phyloP scores from a whole-genome alignment of 139 green algal genomes.

The Pseudopediastrum boryanum region DNA sequence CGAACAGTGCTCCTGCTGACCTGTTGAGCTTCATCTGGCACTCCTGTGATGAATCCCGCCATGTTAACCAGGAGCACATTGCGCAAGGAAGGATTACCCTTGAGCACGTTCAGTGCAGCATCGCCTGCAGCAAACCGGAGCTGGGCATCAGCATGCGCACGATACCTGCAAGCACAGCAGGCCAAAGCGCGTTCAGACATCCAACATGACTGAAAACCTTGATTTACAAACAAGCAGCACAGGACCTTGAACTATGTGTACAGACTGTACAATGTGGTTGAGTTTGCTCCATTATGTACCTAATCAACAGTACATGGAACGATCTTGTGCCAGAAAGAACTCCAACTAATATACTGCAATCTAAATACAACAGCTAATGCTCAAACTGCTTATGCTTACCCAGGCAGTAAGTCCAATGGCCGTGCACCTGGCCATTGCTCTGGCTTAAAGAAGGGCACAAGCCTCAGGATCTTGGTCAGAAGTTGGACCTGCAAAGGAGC shows the following conservation, averaged over 20 bases:
- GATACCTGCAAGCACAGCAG: conserved; percentile 42
- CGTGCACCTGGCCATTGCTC: conserved; percentile 24
- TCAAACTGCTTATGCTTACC: conserved; percentile 34
- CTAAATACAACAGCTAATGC: background rate
- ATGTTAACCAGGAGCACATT: conserved; percentile 64
- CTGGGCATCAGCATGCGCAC: conserved; percentile 36
- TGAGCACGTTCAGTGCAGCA: conserved; percentile 62
- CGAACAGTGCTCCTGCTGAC: conserved; percentile 51
- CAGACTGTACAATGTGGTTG: background rate
- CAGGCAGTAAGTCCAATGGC: conserved; percentile 54
- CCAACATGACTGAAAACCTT: background rate
- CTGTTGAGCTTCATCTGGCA: conserved; percentile 74
- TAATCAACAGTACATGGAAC: no score
- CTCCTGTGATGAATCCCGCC: conserved; percentile 48
- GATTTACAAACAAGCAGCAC: background rate
- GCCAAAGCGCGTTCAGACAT: background rate
- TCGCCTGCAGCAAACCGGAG: conserved; percentile 45
- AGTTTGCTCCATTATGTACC: no score
- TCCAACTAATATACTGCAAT: no score
- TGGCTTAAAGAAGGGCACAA: conserved; percentile 50
- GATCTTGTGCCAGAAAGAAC: no score
- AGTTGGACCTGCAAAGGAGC: no score
- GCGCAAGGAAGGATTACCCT: conserved; percentile 62
- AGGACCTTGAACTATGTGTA: background rate
- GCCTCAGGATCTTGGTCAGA: conserved; percentile 24